Evolutionary conservation across 1,284 basidiomycete genomes (phyloP), one percentile per base, ranked within the genome.

Genomic region (Cystobasidium pallidum): DNA sequence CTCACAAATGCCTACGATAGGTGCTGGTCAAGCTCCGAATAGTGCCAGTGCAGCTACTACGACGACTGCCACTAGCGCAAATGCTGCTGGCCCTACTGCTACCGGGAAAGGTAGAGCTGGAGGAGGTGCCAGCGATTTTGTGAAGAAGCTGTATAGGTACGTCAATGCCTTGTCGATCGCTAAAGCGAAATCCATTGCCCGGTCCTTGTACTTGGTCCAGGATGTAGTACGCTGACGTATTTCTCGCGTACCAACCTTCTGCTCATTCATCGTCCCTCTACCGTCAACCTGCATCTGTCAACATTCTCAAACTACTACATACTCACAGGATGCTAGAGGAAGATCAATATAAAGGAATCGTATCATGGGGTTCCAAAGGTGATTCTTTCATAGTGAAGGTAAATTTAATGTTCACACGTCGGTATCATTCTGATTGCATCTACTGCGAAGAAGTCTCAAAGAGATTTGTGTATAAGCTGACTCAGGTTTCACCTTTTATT

Each of bases 381-480:
- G 89, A 94, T 78, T 92, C 89, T 78, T 97, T 97, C 80, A 89
- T 97, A 79, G 93, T 98, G 77, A 95, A 94, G 82, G 88, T 86
- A 61, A 26, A 81, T 55, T 54, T 10, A n/a, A n/a, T n/a, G n/a
- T n/a, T n/a, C n/a, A n/a, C n/a, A n/a, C n/a, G n/a, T n/a, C n/a
- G n/a, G n/a, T n/a, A n/a, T n/a, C n/a, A n/a, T n/a, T n/a, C n/a
- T n/a, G n/a, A n/a, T n/a, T n/a, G n/a, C n/a, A n/a, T n/a, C n/a
- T n/a, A n/a, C n/a, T n/a, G n/a, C n/a, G n/a, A n/a, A n/a, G n/a
- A n/a, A n/a, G n/a, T n/a, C n/a, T n/a, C n/a, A n/a, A n/a, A n/a
- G n/a, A n/a, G n/a, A n/a, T n/a, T n/a, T n/a, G n/a, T n/a, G n/a
- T n/a, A n/a, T n/a, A n/a, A n/a, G n/a, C n/a, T n/a, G n/a, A n/a